A percentile compares a stretch with the other conserved stretches of the same genome.
Evolutionary conservation across 257 asterid species (phyloP).

Genomic region (Hygrophila difformis): DNA sequence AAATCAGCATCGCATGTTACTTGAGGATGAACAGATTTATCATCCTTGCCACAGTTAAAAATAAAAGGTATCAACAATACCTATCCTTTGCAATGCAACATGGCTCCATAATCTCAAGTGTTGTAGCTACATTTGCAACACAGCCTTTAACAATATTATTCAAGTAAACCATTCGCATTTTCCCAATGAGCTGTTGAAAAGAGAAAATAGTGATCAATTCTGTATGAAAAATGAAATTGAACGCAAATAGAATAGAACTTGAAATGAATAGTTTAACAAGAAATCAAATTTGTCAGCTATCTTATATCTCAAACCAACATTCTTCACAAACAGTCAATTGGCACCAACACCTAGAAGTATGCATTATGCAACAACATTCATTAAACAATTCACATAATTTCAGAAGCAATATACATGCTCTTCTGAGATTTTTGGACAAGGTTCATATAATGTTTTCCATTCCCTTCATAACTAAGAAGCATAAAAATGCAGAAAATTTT

Average conservation of each 20-base stretch:
- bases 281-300: slow-evolving; percentile 3
- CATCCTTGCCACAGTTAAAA: not conserved
- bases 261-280: not conserved
- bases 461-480: no score
- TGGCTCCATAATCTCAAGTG: slow-evolving; percentile 97
- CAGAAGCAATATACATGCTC: no score
- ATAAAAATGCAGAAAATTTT: no score
- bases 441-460: no score
- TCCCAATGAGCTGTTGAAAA: slow-evolving; percentile 76
- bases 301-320: not conserved
- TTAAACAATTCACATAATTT: slow-evolving; percentile 1
- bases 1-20: not conserved
- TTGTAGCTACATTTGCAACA: slow-evolving; percentile 87
- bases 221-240: not conserved
- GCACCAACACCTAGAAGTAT: slow-evolving; percentile 8
- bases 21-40: not conserved
- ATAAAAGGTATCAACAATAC: slow-evolving; percentile 24
- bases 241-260: not conserved
- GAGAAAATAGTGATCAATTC: slow-evolving; percentile 1
- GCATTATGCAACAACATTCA: slow-evolving; percentile 2
- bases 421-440: no score
- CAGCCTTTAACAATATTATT: slow-evolving; percentile 70
- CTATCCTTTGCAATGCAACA: slow-evolving; percentile 98
- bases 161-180: slow-evolving; percentile 96
- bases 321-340: not conserved